Evolutionary conservation across 2,329 filamentous ascomycete species (phyloP).

Genomic region (Diaporthe capsici): DNA sequence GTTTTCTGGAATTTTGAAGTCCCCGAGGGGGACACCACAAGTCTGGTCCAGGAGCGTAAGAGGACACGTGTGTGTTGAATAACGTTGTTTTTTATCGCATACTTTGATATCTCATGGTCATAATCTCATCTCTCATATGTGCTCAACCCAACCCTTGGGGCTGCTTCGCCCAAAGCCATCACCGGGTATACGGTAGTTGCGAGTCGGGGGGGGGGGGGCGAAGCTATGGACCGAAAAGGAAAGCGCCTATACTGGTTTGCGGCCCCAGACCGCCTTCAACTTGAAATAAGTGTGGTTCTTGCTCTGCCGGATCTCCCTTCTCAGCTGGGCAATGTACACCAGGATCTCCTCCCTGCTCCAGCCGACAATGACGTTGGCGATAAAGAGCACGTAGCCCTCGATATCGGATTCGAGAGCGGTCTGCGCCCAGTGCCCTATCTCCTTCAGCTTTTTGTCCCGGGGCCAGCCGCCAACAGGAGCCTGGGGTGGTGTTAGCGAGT

Average conservation of each 20-base stretch:
- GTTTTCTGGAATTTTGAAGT: too few species aligned
- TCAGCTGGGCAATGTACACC: slow-evolving; percentile 53
- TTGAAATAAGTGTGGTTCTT: slow-evolving; percentile 50
- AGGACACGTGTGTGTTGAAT: not conserved
- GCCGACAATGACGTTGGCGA: slow-evolving; percentile 53
- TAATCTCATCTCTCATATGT: not conserved
- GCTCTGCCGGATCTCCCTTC: slow-evolving; percentile 49
- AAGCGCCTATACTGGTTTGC: slow-evolving; percentile 44
- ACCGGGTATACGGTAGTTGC: slow-evolving; percentile 3
- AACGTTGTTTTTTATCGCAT: not conserved
- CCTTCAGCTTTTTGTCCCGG: slow-evolving; percentile 46
- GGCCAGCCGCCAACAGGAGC: slow-evolving; percentile 49
- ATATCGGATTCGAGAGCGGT: slow-evolving; percentile 38
- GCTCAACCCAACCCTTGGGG: not conserved
- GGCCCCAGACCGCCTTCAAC: slow-evolving; percentile 49
- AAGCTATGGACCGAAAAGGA: not conserved
- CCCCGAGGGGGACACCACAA: not conserved
- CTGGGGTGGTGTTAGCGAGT: slow-evolving; percentile 37
- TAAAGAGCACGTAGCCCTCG: slow-evolving; percentile 47
- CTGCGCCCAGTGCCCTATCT: slow-evolving; percentile 45
- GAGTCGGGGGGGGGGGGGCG: not conserved
- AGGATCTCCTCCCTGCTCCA: slow-evolving; percentile 53
- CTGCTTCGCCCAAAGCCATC: not conserved
- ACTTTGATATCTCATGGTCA: slow-evolving; percentile 2
- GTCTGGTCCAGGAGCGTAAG: not conserved